Evolutionary conservation across 768 basidiomycete genomes (phyloP), one percentile per base, ranked within the genome.

Genomic region (Tricholoma saponaceum): DNA sequence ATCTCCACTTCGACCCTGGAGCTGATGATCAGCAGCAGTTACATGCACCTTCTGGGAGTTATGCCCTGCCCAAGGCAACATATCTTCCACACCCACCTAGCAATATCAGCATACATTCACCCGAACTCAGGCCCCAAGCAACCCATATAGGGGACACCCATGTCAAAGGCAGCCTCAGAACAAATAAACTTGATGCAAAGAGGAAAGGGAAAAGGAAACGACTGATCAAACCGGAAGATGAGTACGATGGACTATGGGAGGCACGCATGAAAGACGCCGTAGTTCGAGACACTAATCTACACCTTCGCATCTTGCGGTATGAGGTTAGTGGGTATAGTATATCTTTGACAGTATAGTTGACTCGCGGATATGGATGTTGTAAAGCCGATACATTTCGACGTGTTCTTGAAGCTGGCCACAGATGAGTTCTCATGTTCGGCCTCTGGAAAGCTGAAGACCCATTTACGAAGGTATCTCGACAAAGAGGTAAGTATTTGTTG

Each of bases 251-350:
- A 26, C 68, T 70, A 26, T 79, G 84, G 76, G 72, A 80, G 60
- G 51, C 63, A 12, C 64, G 64, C 52, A 67, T 86, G 60, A 77
- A 66, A 64, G 67, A 67, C 0, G 69, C 69, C 43, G 81, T 87
- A 54, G 53, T 76, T 3, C 61, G 69, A 51, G 76, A 88, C 67
- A 67, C 64, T 12, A 70, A 70, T 47, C 72, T 90, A 5, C 72
- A 87, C 65, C 66, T 76, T 33, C 80, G 82, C 37, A 77, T 90
- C 58, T 67, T 90, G 61, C 83, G 86, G 25, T 87, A 84, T 64
- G 86, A 90, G 76, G 86, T 85, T 58, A 23, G 77, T 62, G 30
- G 30, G 22, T 14, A 26, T 28, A 18, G 23, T 20, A 33, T 10
- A 5, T 26, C 5, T 14, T 20, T 37, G 44, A 44, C 37, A 20